phyloP scores from a whole-genome alignment of 164 flowering plant genomes.

The Taxillus chinensis region DNA sequence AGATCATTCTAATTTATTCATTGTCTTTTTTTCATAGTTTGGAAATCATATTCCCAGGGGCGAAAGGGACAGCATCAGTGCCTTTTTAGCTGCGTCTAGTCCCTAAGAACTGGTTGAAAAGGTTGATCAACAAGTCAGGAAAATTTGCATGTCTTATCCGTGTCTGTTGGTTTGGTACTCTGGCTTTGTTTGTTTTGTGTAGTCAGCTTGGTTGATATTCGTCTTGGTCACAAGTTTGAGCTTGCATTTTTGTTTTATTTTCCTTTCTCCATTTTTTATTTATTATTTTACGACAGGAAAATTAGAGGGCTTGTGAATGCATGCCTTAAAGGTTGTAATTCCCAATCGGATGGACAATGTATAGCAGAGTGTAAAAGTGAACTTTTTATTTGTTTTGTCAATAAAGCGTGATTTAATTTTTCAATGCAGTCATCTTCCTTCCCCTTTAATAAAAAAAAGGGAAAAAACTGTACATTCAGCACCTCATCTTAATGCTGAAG shows the following conservation, averaged over 20 bases:
- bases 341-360: conserved; percentile 36
- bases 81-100: conserved; percentile 87
- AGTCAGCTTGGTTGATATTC: conserved; percentile 37
- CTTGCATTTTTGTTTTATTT: conserved; percentile 39
- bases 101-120: conserved; percentile 39
- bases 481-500: no score
- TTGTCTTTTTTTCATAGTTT: conserved; percentile 20
- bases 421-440: neutral
- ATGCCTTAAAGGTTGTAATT: conserved; percentile 33
- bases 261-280: conserved; percentile 10
- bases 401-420: conserved; percentile 30
- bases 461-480: no score
- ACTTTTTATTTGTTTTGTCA: conserved; percentile 18
- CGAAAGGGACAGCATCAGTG: conserved; percentile 65
- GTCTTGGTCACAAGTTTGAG: conserved; percentile 58
- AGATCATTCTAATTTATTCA: neutral
- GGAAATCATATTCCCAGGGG: conserved; percentile 15
- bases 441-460: no score
- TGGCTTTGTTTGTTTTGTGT: conserved; percentile 13
- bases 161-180: conserved; percentile 21
- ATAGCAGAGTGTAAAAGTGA: conserved; percentile 49
- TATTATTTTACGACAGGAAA: conserved; percentile 21
- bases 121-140: conserved; percentile 11
- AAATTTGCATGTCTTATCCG: conserved; percentile 15
- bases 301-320: conserved; percentile 24